These are phyloP conservation scores for Candida michaelii DNA, from an alignment of 805 yeast genomes.

Conservation along the genomic window DNA sequence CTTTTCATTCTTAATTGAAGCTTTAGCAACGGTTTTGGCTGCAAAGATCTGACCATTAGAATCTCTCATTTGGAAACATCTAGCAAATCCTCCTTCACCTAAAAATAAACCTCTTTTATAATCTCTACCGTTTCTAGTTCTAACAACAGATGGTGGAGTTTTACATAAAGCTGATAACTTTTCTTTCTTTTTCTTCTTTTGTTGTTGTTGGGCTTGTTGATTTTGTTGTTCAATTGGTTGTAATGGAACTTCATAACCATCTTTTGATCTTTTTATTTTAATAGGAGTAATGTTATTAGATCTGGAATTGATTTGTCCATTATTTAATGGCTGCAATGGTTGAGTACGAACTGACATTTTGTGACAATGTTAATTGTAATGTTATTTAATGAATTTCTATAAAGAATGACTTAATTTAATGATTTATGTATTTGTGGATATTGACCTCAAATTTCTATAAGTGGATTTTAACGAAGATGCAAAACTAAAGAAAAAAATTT, in stretches of 20 bases:
- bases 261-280: slow-evolving; percentile 18
- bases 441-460: slow-evolving; percentile 4
- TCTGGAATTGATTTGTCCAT: slow-evolving; percentile 51
- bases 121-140: slow-evolving; percentile 83
- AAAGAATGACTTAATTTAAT: background rate
- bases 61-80: slow-evolving; percentile 96
- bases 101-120: slow-evolving; percentile 86
- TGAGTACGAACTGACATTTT: slow-evolving; percentile 38
- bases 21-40: slow-evolving; percentile 97
- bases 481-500: background rate
- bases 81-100: slow-evolving; percentile 99
- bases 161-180: slow-evolving; percentile 88
- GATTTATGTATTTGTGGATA: slow-evolving; percentile 6
- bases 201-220: slow-evolving; percentile 23
- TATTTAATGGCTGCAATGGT: slow-evolving; percentile 56
- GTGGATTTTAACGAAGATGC: background rate
- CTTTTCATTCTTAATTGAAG: slow-evolving; percentile 86
- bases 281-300: slow-evolving; percentile 32
- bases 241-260: slow-evolving; percentile 11
- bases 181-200: slow-evolving; percentile 72
- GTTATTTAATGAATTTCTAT: background rate
- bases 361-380: too few relatives aligned
- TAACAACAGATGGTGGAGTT: slow-evolving; percentile 93
- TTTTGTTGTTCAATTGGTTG: slow-evolving; percentile 11
- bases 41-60: slow-evolving; percentile 85